Percentiles rank a stretch among this genome's conserved stretches.
Conservation (phyloP, 2,329 filamentous ascomycete species). For the Arthrobotrys megalospora region DNA sequence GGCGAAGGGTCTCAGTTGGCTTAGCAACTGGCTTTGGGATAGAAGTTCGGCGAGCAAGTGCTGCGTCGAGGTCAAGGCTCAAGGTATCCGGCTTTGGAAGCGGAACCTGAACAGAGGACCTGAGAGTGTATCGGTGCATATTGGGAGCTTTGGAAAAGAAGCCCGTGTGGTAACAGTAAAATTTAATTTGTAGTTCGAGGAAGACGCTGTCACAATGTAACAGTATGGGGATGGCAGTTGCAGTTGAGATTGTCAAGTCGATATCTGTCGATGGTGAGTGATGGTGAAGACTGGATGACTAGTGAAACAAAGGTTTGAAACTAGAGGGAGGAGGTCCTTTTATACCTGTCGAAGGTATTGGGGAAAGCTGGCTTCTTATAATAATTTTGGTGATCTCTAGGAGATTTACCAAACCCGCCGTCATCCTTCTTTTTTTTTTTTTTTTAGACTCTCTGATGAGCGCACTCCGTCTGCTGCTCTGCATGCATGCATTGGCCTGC, state of each 20-base stretch:
- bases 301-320: slow-evolving; percentile 56
- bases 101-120: slow-evolving; percentile 60
- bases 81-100: slow-evolving; percentile 60
- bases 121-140: slow-evolving; percentile 53
- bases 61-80: slow-evolving; percentile 59
- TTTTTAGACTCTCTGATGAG: slow-evolving; percentile 46
- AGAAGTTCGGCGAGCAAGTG: slow-evolving; percentile 48
- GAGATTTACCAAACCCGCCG: slow-evolving; percentile 59
- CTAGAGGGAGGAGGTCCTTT: slow-evolving; percentile 47
- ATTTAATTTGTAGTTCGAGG: slow-evolving; percentile 10
- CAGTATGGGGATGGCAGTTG: slow-evolving; percentile 29
- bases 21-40: slow-evolving; percentile 36
- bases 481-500: slow-evolving; percentile 60
- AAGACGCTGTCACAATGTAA: slow-evolving; percentile 11
- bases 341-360: slow-evolving; percentile 39
- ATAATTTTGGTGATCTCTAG: slow-evolving; percentile 50
- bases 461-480: slow-evolving; percentile 54
- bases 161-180: slow-evolving; percentile 10
- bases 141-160: slow-evolving; percentile 30
- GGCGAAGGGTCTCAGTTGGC: slow-evolving; percentile 63
- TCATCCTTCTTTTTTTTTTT: slow-evolving; percentile 52
- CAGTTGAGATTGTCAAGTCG: slow-evolving; percentile 19
- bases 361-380: slow-evolving; percentile 42
- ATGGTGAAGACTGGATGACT: slow-evolving; percentile 40
- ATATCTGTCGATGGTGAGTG: slow-evolving; percentile 40